phyloP scores from a whole-genome alignment of 1,284 basidiomycete species.

The Ustilago xerochloae region DNA sequence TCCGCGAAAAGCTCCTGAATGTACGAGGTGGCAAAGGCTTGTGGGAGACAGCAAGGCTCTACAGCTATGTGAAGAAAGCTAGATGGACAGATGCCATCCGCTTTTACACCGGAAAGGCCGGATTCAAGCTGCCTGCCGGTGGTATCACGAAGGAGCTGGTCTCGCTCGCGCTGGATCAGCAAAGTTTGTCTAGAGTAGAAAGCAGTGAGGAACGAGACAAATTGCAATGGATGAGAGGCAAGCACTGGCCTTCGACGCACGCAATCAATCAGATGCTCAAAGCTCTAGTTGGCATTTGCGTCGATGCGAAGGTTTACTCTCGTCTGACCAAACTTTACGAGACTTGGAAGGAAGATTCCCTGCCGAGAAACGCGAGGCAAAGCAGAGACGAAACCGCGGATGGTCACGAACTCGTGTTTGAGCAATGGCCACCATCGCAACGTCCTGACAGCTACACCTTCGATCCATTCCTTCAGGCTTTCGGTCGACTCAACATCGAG shows the following conservation, averaged over 20 bases:
- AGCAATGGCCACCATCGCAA: conserved; percentile 35
- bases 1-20: conserved; percentile 5
- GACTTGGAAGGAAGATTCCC: conserved; percentile 20
- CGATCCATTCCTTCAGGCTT: conserved; percentile 38
- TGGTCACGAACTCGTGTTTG: conserved; percentile 13
- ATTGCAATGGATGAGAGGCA: conserved; percentile 1
- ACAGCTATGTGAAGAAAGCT: conserved; percentile 18
- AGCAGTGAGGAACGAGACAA: neutral
- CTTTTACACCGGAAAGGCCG: conserved; percentile 22
- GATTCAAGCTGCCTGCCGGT: conserved; percentile 32
- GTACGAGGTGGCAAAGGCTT: conserved; percentile 31
- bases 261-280: conserved; percentile 41
- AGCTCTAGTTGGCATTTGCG: conserved; percentile 18
- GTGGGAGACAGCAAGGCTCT: conserved; percentile 43
- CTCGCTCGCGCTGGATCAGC: conserved; percentile 11
- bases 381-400: neutral
- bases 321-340: conserved; percentile 20
- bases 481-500: conserved; percentile 23
- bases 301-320: conserved; percentile 25
- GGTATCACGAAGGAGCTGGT: conserved; percentile 32
- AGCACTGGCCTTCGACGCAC: conserved; percentile 45
- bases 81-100: conserved; percentile 21
- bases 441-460: conserved; percentile 35
- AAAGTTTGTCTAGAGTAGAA: neutral
- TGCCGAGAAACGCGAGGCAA: neutral